Base-by-base conservation (phyloP, 106 monocot genomes). In the Acanthochlamys bracteata region DNA sequence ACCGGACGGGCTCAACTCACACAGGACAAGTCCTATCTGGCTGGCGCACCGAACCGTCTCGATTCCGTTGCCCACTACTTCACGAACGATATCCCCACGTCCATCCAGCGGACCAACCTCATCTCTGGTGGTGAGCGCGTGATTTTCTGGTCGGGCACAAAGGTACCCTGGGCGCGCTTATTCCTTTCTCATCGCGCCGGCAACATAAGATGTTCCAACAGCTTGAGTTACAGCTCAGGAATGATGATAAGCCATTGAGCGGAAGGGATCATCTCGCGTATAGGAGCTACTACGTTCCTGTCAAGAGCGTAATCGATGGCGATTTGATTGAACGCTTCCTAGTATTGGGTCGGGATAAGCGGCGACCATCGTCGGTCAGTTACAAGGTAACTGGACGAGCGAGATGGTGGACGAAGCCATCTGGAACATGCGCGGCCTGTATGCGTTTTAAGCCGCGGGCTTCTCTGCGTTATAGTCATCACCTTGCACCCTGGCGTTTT, bases 61-160 rank as follows among this genome's bases (percentile, higher is more conserved):
- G 95, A 96, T 39, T 90, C 90, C 73, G 90, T 96, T 64, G 95
- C 90, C 26, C 90, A 96, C 80, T 96, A 87, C 55, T 90, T 90
- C 67, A 84, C 90, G 15, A 90, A 90, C 19, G 95, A 96, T 80
- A 82, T 82, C 2, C 84, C 88, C 33, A 83, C 82, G 20, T 86
- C 84, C 59, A 64, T 96, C 53, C 96, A 96, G 78, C 90, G 88
- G 71, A 87, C 90, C 20, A 90, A 90, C 0, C 66, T 96, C 22
- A 91, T 91, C 56, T 88, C 90, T 55, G 96, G 96, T 17, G 96
- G 96, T 20, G 91, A 96, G 24, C 87, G 91, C 63, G 63, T 91
- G 20, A 90, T 96, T 17, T 96, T 73, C 68, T 90, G 96, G 20
- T 90, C 96, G 45, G 84, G 90, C 15, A 96, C 91, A n/a, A n/a